These are phyloP conservation scores for Nothophoma quercina DNA, from an alignment of 2,329 filamentous ascomycete genomes.

Conservation along the genomic window DNA sequence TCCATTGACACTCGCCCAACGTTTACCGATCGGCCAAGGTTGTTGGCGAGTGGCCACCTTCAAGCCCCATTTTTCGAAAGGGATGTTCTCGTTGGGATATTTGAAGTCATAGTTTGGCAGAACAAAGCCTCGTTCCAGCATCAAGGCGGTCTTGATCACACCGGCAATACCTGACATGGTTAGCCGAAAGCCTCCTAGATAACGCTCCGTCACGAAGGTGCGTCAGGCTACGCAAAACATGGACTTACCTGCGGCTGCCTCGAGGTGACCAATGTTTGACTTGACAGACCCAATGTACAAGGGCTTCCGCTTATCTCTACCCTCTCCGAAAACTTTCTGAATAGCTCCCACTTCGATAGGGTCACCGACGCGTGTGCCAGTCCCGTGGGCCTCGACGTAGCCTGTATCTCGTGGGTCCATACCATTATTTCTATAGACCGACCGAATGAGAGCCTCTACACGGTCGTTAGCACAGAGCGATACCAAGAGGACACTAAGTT, in stretches of 20 bases:
- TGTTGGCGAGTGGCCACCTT: constrained; percentile 1
- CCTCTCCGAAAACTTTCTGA: too few relatives aligned
- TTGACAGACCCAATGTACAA: neutral
- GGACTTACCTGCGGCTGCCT: neutral
- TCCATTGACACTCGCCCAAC: constrained; percentile 55
- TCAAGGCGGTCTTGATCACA: neutral
- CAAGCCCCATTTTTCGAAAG: constrained; percentile 9
- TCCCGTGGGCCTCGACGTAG: constrained; percentile 53
- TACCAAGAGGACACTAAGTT: neutral
- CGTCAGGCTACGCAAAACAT: too few relatives aligned
- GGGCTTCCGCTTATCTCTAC: too few relatives aligned
- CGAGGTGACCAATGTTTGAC: neutral
- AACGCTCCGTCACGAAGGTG: too few relatives aligned
- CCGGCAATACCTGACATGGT: too few relatives aligned
- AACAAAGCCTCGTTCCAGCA: neutral
- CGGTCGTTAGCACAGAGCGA: too few relatives aligned
- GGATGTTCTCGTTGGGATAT: neutral
- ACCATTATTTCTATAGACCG: constrained; percentile 30
- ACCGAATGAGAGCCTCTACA: too few relatives aligned
- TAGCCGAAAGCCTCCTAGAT: too few relatives aligned
- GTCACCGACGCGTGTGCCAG: constrained; percentile 62
- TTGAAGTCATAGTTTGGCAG: neutral
- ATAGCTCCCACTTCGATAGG: too few relatives aligned
- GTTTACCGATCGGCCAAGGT: constrained; percentile 34
- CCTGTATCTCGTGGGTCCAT: constrained; percentile 35